Evolutionary conservation across 1,139 yeast species (phyloP), one percentile per base, ranked within the genome.

Genomic region (Hyphopichia fennica): DNA sequence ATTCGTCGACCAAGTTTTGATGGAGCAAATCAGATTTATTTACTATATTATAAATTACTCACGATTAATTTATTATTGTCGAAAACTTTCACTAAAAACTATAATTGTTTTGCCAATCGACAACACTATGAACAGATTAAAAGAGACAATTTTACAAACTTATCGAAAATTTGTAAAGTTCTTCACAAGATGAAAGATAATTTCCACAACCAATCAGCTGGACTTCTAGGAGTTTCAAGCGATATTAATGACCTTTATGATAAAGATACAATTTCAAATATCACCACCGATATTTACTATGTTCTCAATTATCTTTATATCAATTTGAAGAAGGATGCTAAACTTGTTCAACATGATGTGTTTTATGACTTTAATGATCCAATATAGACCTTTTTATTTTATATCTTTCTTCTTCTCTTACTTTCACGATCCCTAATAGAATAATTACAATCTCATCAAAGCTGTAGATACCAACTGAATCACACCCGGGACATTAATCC

Each of bases 361-460:
- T 38, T 38, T 20, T 38, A 38, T 31, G 40, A 38, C 28, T 25
- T 17, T 23, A 32, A 11, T 27, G 29, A 27, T 27, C 13, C 29
- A 7, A 4, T 27, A 13, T 27, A 27, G 14, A n/a, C n/a, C n/a
- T n/a, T n/a, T n/a, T n/a, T n/a, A n/a, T n/a, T n/a, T n/a, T n/a
- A n/a, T n/a, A n/a, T n/a, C n/a, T n/a, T n/a, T n/a, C n/a, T n/a
- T n/a, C n/a, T n/a, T n/a, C n/a, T n/a, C n/a, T n/a, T n/a, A n/a
- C n/a, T n/a, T n/a, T n/a, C n/a, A n/a, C n/a, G n/a, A n/a, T n/a
- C n/a, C n/a, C n/a, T n/a, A n/a, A n/a, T n/a, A n/a, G n/a, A n/a
- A n/a, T n/a, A n/a, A n/a, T n/a, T n/a, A n/a, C n/a, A n/a, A n/a
- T n/a, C n/a, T n/a, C n/a, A n/a, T n/a, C n/a, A n/a, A n/a, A n/a